Evolutionary conservation across 371 early-diverging fungal species (phyloP).

Genomic region (Mucor lusitanicus): DNA sequence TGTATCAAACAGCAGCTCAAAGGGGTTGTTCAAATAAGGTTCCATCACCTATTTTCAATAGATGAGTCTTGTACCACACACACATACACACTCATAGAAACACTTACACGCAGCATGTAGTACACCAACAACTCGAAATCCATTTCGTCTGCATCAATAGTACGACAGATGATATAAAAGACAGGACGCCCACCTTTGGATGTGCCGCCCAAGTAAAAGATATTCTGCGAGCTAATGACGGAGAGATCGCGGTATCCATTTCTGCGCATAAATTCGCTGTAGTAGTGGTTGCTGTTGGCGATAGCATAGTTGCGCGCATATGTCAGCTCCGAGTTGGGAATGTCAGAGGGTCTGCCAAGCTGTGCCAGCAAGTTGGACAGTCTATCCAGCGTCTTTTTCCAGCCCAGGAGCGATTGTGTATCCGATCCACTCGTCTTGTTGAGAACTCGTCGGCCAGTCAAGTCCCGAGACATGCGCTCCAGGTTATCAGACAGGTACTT

Average conservation of each 20-base stretch:
- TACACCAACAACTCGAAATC: slow-evolving; percentile 84
- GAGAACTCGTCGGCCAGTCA: slow-evolving; percentile 42
- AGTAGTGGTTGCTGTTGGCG: slow-evolving; percentile 55
- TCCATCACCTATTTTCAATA: slow-evolving; percentile 48
- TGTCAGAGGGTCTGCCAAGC: slow-evolving; percentile 72
- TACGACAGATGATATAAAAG: slow-evolving; percentile 78
- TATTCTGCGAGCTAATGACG: slow-evolving; percentile 59
- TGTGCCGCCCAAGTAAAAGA: slow-evolving; percentile 78
- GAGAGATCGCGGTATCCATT: slow-evolving; percentile 67
- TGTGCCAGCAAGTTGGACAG: slow-evolving; percentile 82
- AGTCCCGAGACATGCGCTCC: slow-evolving; percentile 68
- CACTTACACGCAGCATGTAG: slow-evolving; percentile 67
- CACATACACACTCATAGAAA: slow-evolving; percentile 16
- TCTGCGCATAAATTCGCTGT: slow-evolving; percentile 79
- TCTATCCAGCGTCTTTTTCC: slow-evolving; percentile 67
- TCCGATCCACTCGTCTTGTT: slow-evolving; percentile 9
- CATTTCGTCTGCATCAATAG: slow-evolving; percentile 66
- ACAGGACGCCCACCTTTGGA: slow-evolving; percentile 81
- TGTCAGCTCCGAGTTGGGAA: slow-evolving; percentile 37
- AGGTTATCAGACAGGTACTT: slow-evolving; percentile 68
- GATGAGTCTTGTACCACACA: slow-evolving; percentile 37
- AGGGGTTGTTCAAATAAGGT: slow-evolving; percentile 61
- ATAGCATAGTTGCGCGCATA: slow-evolving; percentile 43
- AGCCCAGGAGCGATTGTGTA: slow-evolving; percentile 31
- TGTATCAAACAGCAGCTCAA: slow-evolving; percentile 81